These are phyloP conservation scores for Thielaviopsis punctulata DNA, from an alignment of 2,329 filamentous ascomycete genomes.

Conservation along the genomic window DNA sequence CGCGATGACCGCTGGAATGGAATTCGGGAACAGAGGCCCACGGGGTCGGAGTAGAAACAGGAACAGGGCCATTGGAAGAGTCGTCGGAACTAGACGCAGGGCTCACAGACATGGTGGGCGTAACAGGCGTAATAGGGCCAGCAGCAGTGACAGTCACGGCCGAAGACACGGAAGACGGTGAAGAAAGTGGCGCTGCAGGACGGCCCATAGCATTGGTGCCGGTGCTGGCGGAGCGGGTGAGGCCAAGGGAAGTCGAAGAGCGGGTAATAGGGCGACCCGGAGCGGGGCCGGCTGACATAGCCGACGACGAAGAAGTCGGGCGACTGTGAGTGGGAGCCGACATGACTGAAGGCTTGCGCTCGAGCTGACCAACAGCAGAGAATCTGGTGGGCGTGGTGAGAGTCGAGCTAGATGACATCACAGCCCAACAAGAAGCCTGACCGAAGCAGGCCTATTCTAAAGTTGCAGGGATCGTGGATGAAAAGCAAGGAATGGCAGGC, in stretches of 20 bases:
- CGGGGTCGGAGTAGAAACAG: slow-evolving; percentile 3
- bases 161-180: neutral
- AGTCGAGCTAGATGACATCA: neutral
- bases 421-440: slow-evolving; percentile 9
- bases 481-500: neutral
- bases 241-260: slow-evolving; percentile 1
- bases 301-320: slow-evolving; percentile 9
- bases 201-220: slow-evolving; percentile 3
- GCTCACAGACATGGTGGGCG: neutral
- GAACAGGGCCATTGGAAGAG: neutral
- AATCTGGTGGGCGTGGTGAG: slow-evolving; percentile 4
- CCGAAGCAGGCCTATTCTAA: neutral
- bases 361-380: neutral
- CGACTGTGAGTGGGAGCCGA: slow-evolving; percentile 8
- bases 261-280: slow-evolving; percentile 6
- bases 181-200: neutral
- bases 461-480: neutral
- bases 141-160: neutral
- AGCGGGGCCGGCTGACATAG: neutral
- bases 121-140: slow-evolving; percentile 2
- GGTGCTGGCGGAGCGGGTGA: neutral
- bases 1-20: neutral
- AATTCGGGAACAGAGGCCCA: slow-evolving; percentile 6
- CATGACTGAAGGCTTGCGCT: slow-evolving; percentile 5
- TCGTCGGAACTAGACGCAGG: neutral